A percentile compares a stretch with the other conserved stretches of the same genome.
phyloP scores from a whole-genome alignment of 177 flowering plant species.

The Tripterygium wilfordii region DNA sequence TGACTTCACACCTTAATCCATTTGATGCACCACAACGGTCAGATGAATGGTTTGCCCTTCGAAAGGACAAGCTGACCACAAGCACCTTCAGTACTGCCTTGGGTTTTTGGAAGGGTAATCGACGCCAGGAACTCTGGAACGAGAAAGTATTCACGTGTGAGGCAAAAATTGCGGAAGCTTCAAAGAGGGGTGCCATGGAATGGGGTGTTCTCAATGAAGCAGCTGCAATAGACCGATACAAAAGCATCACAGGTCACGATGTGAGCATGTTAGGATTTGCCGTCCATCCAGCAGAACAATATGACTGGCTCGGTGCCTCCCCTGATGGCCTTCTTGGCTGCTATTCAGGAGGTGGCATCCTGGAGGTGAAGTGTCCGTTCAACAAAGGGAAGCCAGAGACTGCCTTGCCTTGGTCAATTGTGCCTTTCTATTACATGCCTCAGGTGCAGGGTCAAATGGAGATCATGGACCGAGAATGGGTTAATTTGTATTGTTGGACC shows the following conservation, averaged over 20 bases:
- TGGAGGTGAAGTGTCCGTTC: conserved; percentile 94
- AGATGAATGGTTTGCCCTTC: conserved; percentile 91
- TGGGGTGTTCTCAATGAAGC: conserved; percentile 89
- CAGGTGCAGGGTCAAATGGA: conserved; percentile 99
- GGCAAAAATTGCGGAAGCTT: conserved; percentile 16
- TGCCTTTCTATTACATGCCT: conserved; percentile 97
- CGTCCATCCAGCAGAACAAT: conserved; percentile 46
- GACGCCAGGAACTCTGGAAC: conserved; percentile 81
- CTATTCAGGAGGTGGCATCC: conserved; percentile 64
- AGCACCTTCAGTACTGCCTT: conserved; percentile 95
- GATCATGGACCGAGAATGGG: conserved; percentile 89
- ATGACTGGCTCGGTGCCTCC: conserved; percentile 89
- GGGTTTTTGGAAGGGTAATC: conserved; percentile 91
- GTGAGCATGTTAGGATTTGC: conserved; percentile 78
- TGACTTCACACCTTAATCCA: conserved; percentile 26
- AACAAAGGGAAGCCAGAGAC: conserved; percentile 91
- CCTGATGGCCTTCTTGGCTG: conserved; percentile 87
- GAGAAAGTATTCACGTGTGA: conserved; percentile 71
- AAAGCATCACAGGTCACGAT: conserved; percentile 78
- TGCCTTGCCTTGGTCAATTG: conserved; percentile 70
- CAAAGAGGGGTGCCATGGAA: conserved; percentile 60
- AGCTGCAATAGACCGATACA: conserved; percentile 69
- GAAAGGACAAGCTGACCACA: conserved; percentile 84
- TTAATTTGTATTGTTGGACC: conserved; percentile 93
- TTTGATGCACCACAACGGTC: conserved; percentile 73